phyloP scores from a whole-genome alignment of 2,329 filamentous ascomycete species.

The Calonectria honghensis region DNA sequence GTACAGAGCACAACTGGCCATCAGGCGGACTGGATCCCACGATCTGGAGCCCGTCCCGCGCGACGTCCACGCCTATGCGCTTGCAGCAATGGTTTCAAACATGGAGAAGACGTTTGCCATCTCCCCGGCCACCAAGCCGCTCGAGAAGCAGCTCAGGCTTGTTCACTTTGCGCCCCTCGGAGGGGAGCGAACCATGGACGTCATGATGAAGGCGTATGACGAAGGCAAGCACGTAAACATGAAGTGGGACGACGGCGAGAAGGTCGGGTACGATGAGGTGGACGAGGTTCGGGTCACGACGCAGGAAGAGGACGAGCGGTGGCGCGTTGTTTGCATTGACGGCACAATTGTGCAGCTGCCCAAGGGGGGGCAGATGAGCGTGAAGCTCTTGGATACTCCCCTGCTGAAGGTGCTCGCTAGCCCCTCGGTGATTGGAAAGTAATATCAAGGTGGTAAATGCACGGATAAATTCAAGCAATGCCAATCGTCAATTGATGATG shows the following conservation, averaged over 20 bases:
- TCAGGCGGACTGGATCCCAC: constrained; percentile 50
- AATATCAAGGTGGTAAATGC: background rate
- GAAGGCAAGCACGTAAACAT: constrained; percentile 73
- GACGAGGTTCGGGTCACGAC: constrained; percentile 81
- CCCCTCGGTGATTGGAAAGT: constrained; percentile 46
- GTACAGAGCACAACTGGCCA: constrained; percentile 67
- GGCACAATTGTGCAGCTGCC: constrained; percentile 88
- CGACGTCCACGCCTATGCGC: constrained; percentile 82
- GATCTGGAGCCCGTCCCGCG: constrained; percentile 57
- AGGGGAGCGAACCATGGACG: constrained; percentile 81
- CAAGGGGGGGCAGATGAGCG: constrained; percentile 80
- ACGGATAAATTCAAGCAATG: background rate
- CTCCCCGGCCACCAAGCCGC: constrained; percentile 81
- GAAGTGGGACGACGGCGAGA: constrained; percentile 72
- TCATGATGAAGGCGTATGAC: constrained; percentile 82
- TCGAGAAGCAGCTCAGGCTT: constrained; percentile 82
- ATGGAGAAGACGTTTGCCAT: constrained; percentile 89
- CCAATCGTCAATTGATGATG: background rate
- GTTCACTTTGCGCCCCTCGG: constrained; percentile 83
- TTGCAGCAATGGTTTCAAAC: constrained; percentile 85
- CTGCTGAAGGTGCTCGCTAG: constrained; percentile 68
- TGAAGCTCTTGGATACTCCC: constrained; percentile 70
- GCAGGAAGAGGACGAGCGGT: constrained; percentile 80
- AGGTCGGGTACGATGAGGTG: constrained; percentile 83
- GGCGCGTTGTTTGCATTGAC: constrained; percentile 93